A percentile compares a stretch with the other conserved stretches of the same genome.
phyloP scores from a whole-genome alignment of 2,329 filamentous ascomycete species.

The Fusarium paranaense region DNA sequence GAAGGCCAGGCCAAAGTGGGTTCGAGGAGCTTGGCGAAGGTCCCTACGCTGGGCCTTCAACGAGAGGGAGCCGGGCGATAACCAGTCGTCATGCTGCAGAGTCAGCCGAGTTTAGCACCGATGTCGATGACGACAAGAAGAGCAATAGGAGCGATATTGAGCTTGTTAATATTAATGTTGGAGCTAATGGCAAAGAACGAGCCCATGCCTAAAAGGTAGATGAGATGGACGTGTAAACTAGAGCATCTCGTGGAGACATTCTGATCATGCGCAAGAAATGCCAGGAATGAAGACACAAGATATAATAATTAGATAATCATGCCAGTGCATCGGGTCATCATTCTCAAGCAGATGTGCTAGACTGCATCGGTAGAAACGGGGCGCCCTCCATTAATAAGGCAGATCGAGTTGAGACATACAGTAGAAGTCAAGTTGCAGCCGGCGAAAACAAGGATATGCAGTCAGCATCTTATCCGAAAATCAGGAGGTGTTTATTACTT shows the following conservation, averaged over 20 bases:
- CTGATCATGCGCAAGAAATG: not conserved
- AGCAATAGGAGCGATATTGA: constrained; percentile 22
- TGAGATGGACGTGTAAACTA: not conserved
- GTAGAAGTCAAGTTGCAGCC: not conserved
- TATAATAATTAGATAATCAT: not conserved
- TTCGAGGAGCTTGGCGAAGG: constrained; percentile 35
- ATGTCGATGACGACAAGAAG: constrained; percentile 18
- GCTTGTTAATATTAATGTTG: not conserved
- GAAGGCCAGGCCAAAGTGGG: constrained; percentile 7
- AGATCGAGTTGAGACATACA: not conserved
- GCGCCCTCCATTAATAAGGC: not conserved
- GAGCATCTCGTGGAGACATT: not conserved
- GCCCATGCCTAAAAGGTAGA: not conserved
- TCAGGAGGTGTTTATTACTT: not conserved
- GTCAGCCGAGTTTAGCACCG: constrained; percentile 8
- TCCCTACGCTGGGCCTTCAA: constrained; percentile 1
- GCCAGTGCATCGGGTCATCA: not conserved
- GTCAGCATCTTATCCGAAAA: not conserved
- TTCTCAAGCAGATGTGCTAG: not conserved
- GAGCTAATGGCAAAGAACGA: not conserved
- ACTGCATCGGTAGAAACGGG: not conserved
- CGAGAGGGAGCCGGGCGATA: not conserved
- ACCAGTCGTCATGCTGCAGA: not conserved
- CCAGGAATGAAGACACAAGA: not conserved
- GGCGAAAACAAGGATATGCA: not conserved